Conservation (phyloP, 2,329 filamentous ascomycete species). For the Dothidotthia symphoricarpi region DNA sequence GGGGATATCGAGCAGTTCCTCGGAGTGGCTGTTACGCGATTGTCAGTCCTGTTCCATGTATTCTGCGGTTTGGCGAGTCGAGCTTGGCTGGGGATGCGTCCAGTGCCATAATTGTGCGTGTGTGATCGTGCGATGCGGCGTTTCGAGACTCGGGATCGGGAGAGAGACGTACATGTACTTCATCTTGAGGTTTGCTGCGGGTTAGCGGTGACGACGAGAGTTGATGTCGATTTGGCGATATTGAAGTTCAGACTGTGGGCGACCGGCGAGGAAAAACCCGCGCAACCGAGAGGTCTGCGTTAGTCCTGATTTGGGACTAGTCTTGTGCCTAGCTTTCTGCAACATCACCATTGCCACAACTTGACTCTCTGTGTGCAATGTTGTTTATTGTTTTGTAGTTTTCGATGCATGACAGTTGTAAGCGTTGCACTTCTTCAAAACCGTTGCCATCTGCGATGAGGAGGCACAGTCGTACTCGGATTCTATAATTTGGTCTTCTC, state of each 20-base stretch:
- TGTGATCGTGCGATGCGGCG: slow-evolving; percentile 14
- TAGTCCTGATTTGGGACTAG: background rate
- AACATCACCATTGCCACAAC: too few species aligned
- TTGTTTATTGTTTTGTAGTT: too few species aligned
- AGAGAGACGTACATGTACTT: slow-evolving; percentile 72
- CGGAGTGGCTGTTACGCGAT: slow-evolving; percentile 64
- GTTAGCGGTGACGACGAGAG: slow-evolving; percentile 36
- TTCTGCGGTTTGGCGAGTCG: slow-evolving; percentile 10
- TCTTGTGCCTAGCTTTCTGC: too few species aligned
- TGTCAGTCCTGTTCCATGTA: slow-evolving; percentile 30
- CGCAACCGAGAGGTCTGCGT: slow-evolving; percentile 3
- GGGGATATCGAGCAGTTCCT: slow-evolving; percentile 92
- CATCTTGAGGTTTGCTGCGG: slow-evolving; percentile 68
- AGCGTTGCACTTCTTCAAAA: too few species aligned
- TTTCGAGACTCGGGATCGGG: slow-evolving; percentile 8
- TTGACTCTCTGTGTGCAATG: too few species aligned
- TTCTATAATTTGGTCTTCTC: too few species aligned
- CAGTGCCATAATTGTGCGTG: slow-evolving; percentile 12
- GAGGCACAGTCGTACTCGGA: too few species aligned
- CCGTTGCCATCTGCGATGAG: too few species aligned
- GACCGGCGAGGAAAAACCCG: slow-evolving; percentile 12
- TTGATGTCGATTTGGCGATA: slow-evolving; percentile 11
- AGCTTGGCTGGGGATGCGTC: slow-evolving; percentile 11
- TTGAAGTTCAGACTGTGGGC: slow-evolving; percentile 14
- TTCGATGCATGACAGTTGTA: too few species aligned